Conservation (phyloP, 257 asterid species). For the Solanum bulbocastanum region DNA sequence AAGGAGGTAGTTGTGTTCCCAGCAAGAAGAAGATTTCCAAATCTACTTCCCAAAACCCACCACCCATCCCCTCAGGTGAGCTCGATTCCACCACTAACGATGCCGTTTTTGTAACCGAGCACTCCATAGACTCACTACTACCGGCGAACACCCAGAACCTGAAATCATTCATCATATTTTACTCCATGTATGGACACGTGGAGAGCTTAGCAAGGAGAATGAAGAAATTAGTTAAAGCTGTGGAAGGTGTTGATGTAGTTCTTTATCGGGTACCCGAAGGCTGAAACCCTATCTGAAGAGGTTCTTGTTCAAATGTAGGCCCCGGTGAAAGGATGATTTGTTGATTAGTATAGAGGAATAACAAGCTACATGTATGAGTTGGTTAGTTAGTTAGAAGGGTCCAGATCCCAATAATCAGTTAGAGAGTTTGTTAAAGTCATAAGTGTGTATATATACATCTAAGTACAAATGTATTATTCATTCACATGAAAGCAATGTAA, state of each 20-base stretch:
- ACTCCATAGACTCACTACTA: not conserved
- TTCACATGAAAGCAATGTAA: too few relatives aligned
- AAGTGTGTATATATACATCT: too few relatives aligned
- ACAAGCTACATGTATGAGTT: too few relatives aligned
- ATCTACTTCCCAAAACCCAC: constrained; percentile 19
- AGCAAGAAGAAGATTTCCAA: constrained; percentile 49
- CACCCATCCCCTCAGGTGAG: not conserved
- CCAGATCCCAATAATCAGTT: too few relatives aligned
- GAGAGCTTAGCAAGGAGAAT: constrained; percentile 75
- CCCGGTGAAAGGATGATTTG: constrained; percentile 51
- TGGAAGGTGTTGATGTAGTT: constrained; percentile 56
- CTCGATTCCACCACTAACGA: not conserved
- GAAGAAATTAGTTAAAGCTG: constrained; percentile 60
- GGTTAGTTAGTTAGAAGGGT: too few relatives aligned
- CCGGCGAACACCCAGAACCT: constrained; percentile 2
- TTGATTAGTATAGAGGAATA: too few relatives aligned
- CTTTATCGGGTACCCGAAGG: constrained; percentile 61
- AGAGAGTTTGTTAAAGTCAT: too few relatives aligned
- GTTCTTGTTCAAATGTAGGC: constrained; percentile 63
- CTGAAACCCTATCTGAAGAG: constrained; percentile 49
- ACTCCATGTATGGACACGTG: constrained; percentile 97
- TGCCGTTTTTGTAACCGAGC: not conserved
- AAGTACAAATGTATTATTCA: too few relatives aligned
- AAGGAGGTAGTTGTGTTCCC: constrained; percentile 93
- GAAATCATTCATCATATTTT: constrained; percentile 58